These are phyloP conservation scores for Trypanosoma vivax DNA, from an alignment of 208 protist species.

Conservation along the genomic window DNA sequence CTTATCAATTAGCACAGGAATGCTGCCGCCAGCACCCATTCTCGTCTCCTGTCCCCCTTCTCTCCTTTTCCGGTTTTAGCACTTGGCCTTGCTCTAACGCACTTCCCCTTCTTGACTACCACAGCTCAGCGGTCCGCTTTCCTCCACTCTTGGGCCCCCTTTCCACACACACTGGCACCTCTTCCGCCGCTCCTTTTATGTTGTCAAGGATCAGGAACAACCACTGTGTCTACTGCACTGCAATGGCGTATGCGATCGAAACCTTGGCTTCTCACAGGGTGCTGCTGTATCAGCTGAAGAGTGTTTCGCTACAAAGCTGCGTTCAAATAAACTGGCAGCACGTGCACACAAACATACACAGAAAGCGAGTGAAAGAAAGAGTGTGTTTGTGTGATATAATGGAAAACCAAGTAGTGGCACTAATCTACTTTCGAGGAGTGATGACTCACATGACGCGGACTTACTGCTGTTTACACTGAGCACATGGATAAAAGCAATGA, in stretches of 20 bases:
- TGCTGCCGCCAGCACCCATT: slow-evolving; percentile 24
- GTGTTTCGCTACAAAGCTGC: background rate
- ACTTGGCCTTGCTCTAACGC: background rate
- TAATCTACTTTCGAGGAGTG: slow-evolving; percentile 1
- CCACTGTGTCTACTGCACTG: background rate
- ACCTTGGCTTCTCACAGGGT: background rate
- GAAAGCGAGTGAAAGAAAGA: background rate
- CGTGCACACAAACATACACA: background rate
- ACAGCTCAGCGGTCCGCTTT: too few species aligned
- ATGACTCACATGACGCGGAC: slow-evolving; percentile 14
- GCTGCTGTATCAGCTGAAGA: background rate
- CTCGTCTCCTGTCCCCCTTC: slow-evolving; percentile 1
- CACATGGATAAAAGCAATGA: too few species aligned
- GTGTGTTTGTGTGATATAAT: slow-evolving; percentile 9
- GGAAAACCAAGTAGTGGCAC: background rate
- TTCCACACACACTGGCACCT: too few species aligned
- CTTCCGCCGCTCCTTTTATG: too few species aligned
- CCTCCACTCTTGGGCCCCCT: too few species aligned
- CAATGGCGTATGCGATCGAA: background rate
- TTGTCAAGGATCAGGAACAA: too few species aligned
- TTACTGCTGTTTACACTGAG: too few species aligned
- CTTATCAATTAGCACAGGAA: slow-evolving; percentile 34
- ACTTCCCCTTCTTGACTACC: too few species aligned
- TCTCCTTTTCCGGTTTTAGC: background rate
- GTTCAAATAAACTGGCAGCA: background rate